Conservation (phyloP, 768 basidiomycete species). For the Tylopilus sp. region DNA sequence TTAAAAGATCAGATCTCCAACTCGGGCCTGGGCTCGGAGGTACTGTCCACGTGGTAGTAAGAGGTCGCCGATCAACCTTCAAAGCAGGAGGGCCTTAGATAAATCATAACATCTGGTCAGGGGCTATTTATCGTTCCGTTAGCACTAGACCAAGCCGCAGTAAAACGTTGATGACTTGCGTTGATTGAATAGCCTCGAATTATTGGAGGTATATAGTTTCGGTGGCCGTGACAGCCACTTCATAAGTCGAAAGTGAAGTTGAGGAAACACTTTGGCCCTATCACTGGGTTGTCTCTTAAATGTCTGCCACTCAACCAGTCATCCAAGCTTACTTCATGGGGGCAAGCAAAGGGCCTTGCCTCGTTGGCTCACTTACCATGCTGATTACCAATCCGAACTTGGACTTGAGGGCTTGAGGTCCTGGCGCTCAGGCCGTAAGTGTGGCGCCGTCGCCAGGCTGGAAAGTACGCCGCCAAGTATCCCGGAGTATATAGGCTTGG, state of each 20-base stretch:
- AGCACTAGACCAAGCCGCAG: too few relatives aligned
- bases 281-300: neutral
- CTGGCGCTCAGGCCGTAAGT: neutral
- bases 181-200: too few relatives aligned
- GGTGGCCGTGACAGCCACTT: too few relatives aligned
- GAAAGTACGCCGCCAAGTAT: neutral
- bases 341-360: neutral
- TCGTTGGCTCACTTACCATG: neutral
- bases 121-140: neutral
- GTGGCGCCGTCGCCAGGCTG: neutral
- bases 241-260: too few relatives aligned
- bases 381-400: too few relatives aligned
- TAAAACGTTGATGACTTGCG: too few relatives aligned
- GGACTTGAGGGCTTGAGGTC: neutral
- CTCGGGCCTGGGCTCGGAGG: neutral
- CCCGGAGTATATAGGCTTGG: too few relatives aligned
- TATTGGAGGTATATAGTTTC: too few relatives aligned
- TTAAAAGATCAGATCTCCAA: conserved; percentile 17
- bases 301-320: too few relatives aligned
- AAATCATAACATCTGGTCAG: neutral
- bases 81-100: neutral
- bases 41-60: neutral
- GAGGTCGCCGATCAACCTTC: neutral
- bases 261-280: neutral
- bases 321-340: too few relatives aligned